These are phyloP conservation scores for Xylaria multiplex DNA, from an alignment of 2,329 filamentous ascomycete species.

Conservation along the genomic window DNA sequence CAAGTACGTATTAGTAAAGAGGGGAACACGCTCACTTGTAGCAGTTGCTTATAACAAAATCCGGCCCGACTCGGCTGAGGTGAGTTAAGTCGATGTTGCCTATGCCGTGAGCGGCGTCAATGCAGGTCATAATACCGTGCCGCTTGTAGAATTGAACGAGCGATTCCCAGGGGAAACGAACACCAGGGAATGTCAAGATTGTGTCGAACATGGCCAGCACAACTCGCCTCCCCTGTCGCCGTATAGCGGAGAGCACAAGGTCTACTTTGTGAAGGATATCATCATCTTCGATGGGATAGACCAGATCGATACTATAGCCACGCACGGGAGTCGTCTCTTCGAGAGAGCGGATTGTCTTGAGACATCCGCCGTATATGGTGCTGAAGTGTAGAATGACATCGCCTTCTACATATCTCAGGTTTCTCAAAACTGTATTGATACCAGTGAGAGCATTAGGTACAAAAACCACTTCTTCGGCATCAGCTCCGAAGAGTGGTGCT, in stretches of 20 bases:
- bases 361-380: constrained; percentile 74
- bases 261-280: constrained; percentile 65
- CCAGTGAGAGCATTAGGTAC: constrained; percentile 77
- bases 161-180: constrained; percentile 74
- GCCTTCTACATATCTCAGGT: constrained; percentile 65
- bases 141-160: constrained; percentile 67
- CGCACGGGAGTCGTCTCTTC: constrained; percentile 63
- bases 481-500: constrained; percentile 68
- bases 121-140: constrained; percentile 68
- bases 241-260: constrained; percentile 60
- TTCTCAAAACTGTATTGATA: constrained; percentile 74
- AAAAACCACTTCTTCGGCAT: constrained; percentile 69
- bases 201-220: constrained; percentile 76
- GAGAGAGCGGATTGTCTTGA: constrained; percentile 69
- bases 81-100: constrained; percentile 73
- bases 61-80: constrained; percentile 66
- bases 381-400: constrained; percentile 76
- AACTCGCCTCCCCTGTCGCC: constrained; percentile 62
- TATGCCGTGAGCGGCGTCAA: constrained; percentile 78
- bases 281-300: constrained; percentile 69
- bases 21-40: constrained; percentile 62
- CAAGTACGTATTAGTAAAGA: constrained; percentile 4
- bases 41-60: constrained; percentile 78
- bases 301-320: constrained; percentile 61
- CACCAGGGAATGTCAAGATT: constrained; percentile 73